Conservation (phyloP, 768 basidiomycete genomes). For the Antrodiella citrinella region DNA sequence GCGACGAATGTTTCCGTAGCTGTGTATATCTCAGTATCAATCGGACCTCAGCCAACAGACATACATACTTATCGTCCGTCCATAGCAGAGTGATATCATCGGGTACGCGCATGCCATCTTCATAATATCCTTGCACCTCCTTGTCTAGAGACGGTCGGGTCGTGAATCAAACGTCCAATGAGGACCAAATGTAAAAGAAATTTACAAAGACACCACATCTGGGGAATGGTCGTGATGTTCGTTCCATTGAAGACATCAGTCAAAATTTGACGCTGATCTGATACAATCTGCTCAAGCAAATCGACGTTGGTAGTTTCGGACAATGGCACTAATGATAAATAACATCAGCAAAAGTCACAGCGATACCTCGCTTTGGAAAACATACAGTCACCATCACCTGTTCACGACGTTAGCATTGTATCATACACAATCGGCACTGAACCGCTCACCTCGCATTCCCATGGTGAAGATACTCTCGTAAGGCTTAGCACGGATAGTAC, state of each 20-base stretch:
- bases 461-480: slow-evolving; percentile 60
- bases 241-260: slow-evolving; percentile 39
- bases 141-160: slow-evolving; percentile 23
- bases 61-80: slow-evolving; percentile 60
- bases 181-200: slow-evolving; percentile 3
- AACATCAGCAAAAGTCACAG: slow-evolving; percentile 1
- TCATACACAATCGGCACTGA: slow-evolving; percentile 15
- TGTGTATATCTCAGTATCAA: slow-evolving; percentile 18
- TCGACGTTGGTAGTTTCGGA: slow-evolving; percentile 39
- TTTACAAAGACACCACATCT: slow-evolving; percentile 56
- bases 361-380: slow-evolving; percentile 2
- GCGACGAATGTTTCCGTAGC: slow-evolving; percentile 66
- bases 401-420: not conserved
- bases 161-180: not conserved
- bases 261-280: slow-evolving; percentile 56
- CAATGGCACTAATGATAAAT: slow-evolving; percentile 36
- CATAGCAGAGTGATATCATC: slow-evolving; percentile 62
- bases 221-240: slow-evolving; percentile 45
- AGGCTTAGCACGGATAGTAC: slow-evolving; percentile 46
- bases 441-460: slow-evolving; percentile 57
- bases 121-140: slow-evolving; percentile 63
- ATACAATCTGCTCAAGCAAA: slow-evolving; percentile 47
- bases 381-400: slow-evolving; percentile 38
- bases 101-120: slow-evolving; percentile 50
- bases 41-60: not conserved